Conservation (phyloP, 495 filamentous ascomycete species). For the Platismatia glauca region DNA sequence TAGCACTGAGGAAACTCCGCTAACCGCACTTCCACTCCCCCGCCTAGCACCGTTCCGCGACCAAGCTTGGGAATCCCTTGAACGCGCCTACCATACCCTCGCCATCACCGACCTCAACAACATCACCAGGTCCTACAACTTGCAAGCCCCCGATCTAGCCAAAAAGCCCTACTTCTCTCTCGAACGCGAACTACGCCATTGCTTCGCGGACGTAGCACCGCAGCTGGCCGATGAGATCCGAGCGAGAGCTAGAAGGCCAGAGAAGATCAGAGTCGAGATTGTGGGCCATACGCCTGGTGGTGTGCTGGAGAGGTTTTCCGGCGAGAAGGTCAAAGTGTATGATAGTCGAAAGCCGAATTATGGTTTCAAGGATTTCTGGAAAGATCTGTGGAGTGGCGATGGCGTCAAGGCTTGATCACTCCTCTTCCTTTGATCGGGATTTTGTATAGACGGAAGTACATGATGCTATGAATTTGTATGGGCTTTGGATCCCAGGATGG, state of each 20-base stretch:
- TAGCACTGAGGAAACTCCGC: background rate
- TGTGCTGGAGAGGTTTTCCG: conserved; percentile 44
- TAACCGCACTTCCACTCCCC: conserved; percentile 26
- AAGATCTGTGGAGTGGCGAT: conserved; percentile 56
- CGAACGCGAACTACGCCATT: conserved; percentile 69
- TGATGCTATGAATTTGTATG: background rate
- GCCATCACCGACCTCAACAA: conserved; percentile 71
- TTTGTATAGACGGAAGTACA: background rate
- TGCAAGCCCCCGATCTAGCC: conserved; percentile 83
- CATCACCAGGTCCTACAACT: conserved; percentile 81
- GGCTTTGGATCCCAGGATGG: background rate
- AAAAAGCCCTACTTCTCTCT: conserved; percentile 90
- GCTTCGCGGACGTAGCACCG: conserved; percentile 81
- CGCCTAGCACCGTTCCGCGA: conserved; percentile 38
- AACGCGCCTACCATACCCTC: conserved; percentile 68
- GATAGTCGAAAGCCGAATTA: conserved; percentile 67
- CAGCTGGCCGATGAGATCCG: conserved; percentile 60
- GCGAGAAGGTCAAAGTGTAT: conserved; percentile 49
- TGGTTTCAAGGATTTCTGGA: conserved; percentile 82
- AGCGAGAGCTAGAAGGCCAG: conserved; percentile 52
- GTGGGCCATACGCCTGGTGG: conserved; percentile 32
- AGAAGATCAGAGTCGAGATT: conserved; percentile 31
- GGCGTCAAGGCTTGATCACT: background rate
- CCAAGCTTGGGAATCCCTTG: conserved; percentile 49
- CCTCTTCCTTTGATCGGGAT: background rate